Evolutionary conservation across 805 yeast genomes (phyloP).

Genomic region (Cyberlindnera samutprakarnensis): DNA sequence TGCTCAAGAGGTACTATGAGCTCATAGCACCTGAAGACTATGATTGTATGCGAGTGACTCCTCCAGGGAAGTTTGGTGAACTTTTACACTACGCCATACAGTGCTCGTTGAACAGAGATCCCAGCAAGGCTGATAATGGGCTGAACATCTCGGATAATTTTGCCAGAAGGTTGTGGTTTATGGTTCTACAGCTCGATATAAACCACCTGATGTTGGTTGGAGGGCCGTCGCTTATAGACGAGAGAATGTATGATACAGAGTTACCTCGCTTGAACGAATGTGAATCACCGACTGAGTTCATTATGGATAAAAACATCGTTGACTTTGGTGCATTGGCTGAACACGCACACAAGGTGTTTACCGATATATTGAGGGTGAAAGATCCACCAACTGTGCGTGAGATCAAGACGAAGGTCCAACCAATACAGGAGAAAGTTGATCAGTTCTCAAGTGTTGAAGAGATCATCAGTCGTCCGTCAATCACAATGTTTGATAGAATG

Average conservation of each 20-base stretch:
- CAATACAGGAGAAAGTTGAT: too few species aligned
- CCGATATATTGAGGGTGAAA: too few species aligned
- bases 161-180: constrained; percentile 16
- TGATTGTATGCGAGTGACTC: constrained; percentile 9
- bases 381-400: neutral
- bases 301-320: constrained; percentile 1
- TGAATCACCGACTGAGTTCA: constrained; percentile 6
- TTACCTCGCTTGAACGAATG: constrained; percentile 11
- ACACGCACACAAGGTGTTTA: too few species aligned
- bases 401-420: constrained; percentile 2
- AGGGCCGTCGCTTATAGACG: constrained; percentile 11
- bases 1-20: constrained; percentile 5
- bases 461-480: constrained; percentile 6
- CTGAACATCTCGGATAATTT: constrained; percentile 2
- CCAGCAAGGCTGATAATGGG: neutral
- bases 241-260: constrained; percentile 11
- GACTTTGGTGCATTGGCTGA: too few species aligned
- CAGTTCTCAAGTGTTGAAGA: too few species aligned
- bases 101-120: constrained; percentile 15
- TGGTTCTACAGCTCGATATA: constrained; percentile 7
- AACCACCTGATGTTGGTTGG: constrained; percentile 12
- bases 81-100: constrained; percentile 8
- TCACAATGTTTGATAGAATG: constrained; percentile 5
- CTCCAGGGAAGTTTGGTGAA: constrained; percentile 7
- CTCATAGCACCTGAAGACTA: constrained; percentile 12